Evolutionary conservation across 352 stramenopile genomes (phyloP).

Genomic region (Phytophthora hybrid): DNA sequence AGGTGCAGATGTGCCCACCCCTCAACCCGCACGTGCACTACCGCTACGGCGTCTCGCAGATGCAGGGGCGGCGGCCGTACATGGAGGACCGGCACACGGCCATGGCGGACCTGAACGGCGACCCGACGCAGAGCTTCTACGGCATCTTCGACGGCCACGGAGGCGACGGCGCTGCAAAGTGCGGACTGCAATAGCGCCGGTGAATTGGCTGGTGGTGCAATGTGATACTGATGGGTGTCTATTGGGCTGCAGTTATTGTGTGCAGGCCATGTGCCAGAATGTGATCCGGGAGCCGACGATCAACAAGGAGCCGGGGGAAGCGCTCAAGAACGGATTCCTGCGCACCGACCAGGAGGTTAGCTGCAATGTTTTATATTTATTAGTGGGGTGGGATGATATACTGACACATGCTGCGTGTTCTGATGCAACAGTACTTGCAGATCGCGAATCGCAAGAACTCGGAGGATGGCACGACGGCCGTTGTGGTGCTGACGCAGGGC

Average conservation of each 20-base stretch:
- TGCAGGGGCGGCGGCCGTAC: conserved; percentile 87
- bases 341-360: conserved; percentile 82
- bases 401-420: background rate
- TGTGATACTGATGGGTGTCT: conserved; percentile 10
- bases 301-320: conserved; percentile 67
- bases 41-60: conserved; percentile 84
- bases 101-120: conserved; percentile 78
- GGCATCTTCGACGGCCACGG: conserved; percentile 95
- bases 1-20: conserved; percentile 77
- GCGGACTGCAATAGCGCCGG: conserved; percentile 22
- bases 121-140: conserved; percentile 90
- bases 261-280: conserved; percentile 85
- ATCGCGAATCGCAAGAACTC: conserved; percentile 83
- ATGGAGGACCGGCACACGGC: conserved; percentile 93
- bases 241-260: conserved; percentile 67
- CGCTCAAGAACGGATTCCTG: conserved; percentile 83
- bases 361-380: background rate
- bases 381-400: background rate
- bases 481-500: conserved; percentile 81
- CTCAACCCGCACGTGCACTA: conserved; percentile 83
- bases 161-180: conserved; percentile 91
- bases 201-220: background rate
- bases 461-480: conserved; percentile 92
- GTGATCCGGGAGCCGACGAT: conserved; percentile 79
- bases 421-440: conserved; percentile 71